phyloP scores from a whole-genome alignment of 768 basidiomycete species.

The Hirschioporus abietinus region DNA sequence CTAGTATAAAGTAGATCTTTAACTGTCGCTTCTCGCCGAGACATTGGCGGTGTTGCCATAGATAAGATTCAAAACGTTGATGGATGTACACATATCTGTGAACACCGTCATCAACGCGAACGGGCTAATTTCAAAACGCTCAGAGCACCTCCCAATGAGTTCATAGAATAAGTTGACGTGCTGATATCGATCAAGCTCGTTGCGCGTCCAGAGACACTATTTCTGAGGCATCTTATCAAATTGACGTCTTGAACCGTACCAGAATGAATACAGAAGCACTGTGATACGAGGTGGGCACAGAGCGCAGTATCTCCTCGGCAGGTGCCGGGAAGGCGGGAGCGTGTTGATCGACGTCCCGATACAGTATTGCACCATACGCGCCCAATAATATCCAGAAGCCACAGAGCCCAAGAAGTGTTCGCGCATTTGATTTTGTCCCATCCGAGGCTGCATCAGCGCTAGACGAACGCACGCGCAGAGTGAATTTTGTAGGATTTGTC shows the following conservation, averaged over 20 bases:
- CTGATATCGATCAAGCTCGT: background rate
- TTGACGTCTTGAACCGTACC: background rate
- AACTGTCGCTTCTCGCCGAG: background rate
- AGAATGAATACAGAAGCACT: too few relatives aligned
- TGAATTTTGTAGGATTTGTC: background rate
- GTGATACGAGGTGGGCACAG: too few relatives aligned
- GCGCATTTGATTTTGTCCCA: background rate
- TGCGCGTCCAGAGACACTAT: background rate
- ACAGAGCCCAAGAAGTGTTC: background rate
- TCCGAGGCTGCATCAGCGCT: background rate
- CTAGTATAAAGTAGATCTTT: background rate
- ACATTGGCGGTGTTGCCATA: background rate
- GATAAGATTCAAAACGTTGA: background rate
- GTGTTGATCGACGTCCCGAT: constrained; percentile 1
- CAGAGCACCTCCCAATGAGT: too few relatives aligned
- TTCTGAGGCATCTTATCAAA: background rate
- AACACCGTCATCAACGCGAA: background rate
- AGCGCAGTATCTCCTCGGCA: background rate
- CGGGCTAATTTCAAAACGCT: too few relatives aligned
- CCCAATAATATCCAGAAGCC: background rate
- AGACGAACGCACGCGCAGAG: background rate
- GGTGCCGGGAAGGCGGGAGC: background rate
- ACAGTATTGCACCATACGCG: background rate
- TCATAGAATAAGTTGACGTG: background rate
- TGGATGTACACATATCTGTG: background rate